These are phyloP conservation scores for Phytopythium sindhum DNA, from an alignment of 352 stramenopile species.

Conservation along the genomic window DNA sequence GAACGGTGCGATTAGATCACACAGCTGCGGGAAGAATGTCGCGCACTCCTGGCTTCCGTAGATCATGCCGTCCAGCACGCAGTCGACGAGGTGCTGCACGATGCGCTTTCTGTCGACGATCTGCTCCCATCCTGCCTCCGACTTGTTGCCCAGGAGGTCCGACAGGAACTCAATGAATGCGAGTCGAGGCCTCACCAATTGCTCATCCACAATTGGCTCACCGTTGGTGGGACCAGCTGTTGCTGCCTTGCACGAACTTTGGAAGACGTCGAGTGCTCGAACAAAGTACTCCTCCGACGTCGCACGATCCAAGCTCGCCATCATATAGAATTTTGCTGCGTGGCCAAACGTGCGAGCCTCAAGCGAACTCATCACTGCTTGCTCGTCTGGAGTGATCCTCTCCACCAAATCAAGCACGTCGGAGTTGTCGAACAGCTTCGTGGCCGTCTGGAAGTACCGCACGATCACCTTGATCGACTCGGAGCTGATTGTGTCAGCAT, in stretches of 20 bases:
- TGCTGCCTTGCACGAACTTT: constrained; percentile 27
- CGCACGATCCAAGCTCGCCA: constrained; percentile 26
- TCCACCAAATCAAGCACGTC: constrained; percentile 74
- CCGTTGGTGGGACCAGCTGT: background rate
- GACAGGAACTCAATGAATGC: constrained; percentile 74
- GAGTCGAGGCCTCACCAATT: constrained; percentile 40
- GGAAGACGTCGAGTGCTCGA: constrained; percentile 60
- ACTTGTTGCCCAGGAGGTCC: constrained; percentile 48
- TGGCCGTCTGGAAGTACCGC: constrained; percentile 69
- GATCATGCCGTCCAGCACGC: constrained; percentile 63
- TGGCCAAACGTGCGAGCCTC: constrained; percentile 68
- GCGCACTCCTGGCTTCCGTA: constrained; percentile 57
- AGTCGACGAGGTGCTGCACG: constrained; percentile 46
- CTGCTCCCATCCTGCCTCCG: constrained; percentile 28
- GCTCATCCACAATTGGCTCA: constrained; percentile 3
- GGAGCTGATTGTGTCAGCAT: constrained; percentile 7
- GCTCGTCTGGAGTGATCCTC: constrained; percentile 32
- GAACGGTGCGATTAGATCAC: constrained; percentile 54
- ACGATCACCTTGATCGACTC: constrained; percentile 45
- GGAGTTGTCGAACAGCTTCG: constrained; percentile 80
- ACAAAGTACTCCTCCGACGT: constrained; percentile 54
- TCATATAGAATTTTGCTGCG: constrained; percentile 63
- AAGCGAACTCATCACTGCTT: constrained; percentile 51
- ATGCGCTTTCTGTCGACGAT: constrained; percentile 39
- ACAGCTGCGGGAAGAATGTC: constrained; percentile 75